Evolutionary conservation across 2,329 filamentous ascomycete species (phyloP), one percentile per base, ranked within the genome.

Genomic region (Diaporthe capsici): DNA sequence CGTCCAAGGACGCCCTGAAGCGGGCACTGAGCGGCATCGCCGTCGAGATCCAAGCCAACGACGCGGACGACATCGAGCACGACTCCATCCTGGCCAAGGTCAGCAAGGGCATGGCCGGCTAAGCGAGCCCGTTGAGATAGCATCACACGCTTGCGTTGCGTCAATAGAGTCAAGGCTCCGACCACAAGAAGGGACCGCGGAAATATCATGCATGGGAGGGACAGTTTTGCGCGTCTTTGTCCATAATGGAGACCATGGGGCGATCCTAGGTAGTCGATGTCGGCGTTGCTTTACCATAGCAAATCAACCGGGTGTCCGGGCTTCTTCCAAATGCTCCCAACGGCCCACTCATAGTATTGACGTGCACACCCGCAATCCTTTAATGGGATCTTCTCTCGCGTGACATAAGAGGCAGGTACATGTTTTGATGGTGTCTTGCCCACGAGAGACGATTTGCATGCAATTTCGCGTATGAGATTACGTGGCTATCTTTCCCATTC

Each of bases 1-100:
- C 94, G 71, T 97, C 94, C 86, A 97, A 96, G 89, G 94, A 96
- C 82, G 93, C 94, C 76, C 90, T 97, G 80, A 96, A 95, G 91
- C 92, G 93, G 85, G 86, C 93, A 70, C 90, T 97, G 78, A 94
- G 91, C 83, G 94, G 94, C 78, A 87, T 96, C 80, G 93, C 93
- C 77, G 87, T 88, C 81, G 94, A 96, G 84, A 89, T 96, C 81
- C 94, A 97, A 89, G 94, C 94, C 88, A 96, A 96, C 88, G 94
- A 96, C 85, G 86, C 87, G 80, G 93, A 95, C 85, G 94, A 96
- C 85, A 94, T 97, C 83, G 94, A 96, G 87, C 92, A 92, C 85
- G 91, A 94, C 78, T 89, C 88, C 82, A 89, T 96, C 83, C 87
- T 95, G 85, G 90, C 89, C 85, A 88, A 86, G 76, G 89, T 93